These are phyloP conservation scores for Eutrema heterophyllum DNA, from an alignment of 345 rosid species.

Conservation along the genomic window DNA sequence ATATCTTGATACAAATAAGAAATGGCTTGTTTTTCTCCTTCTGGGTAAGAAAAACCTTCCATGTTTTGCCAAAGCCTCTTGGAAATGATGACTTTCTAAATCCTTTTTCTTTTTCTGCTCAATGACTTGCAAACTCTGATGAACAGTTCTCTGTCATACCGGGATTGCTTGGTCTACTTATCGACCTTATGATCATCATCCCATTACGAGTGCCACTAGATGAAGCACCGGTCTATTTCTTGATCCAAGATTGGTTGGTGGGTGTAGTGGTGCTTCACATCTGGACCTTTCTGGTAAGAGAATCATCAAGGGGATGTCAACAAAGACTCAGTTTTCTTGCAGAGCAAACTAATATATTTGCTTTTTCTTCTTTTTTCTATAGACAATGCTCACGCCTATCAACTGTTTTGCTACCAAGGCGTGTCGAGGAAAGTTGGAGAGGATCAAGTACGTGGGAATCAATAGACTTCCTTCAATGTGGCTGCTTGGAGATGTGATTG, in stretches of 20 bases:
- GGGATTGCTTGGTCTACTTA: conserved; percentile 5
- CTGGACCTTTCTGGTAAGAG: conserved; percentile 20
- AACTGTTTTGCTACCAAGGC: conserved; percentile 4
- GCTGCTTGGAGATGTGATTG: conserved; percentile 20
- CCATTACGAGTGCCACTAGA: conserved; percentile 12
- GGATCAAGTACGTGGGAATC: neutral
- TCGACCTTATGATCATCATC: conserved; percentile 22
- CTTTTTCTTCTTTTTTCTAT: neutral
- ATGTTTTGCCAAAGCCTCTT: neutral
- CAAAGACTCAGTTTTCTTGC: neutral
- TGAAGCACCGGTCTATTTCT: conserved; percentile 10
- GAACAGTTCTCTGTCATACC: conserved; percentile 16
- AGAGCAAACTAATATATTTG: neutral
- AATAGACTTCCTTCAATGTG: neutral
- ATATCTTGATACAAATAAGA: neutral
- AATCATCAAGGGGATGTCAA: neutral
- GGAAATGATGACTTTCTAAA: neutral
- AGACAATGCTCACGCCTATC: conserved; percentile 1
- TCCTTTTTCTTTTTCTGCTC: too few species aligned
- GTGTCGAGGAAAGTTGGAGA: conserved; percentile 12
- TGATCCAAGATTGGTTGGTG: conserved; percentile 20
- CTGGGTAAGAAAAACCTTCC: conserved; percentile 14
- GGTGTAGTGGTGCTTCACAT: conserved; percentile 17
- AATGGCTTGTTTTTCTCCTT: conserved; percentile 1
- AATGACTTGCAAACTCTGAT: conserved; percentile 1